Evolutionary conservation across 2,329 filamentous ascomycete genomes (phyloP).

Genomic region (Whalleya microplaca): DNA sequence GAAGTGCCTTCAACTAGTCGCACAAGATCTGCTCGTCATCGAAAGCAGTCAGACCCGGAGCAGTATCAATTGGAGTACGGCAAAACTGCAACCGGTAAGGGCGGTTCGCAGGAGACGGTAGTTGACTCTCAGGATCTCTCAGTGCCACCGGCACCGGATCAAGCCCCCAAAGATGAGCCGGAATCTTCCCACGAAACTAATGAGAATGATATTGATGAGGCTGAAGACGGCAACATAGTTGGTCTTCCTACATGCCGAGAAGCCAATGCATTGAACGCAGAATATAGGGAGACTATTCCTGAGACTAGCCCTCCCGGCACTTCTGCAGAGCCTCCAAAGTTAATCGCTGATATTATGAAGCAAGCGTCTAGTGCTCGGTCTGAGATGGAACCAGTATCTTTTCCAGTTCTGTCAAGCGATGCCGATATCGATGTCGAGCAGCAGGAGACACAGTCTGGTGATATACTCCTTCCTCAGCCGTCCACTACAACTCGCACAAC

Average conservation of each 20-base stretch:
- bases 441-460: slow-evolving; percentile 7
- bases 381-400: slow-evolving; percentile 21
- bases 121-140: slow-evolving; percentile 35
- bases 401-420: slow-evolving; percentile 23
- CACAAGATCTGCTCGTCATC: slow-evolving; percentile 12
- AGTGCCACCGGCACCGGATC: slow-evolving; percentile 5
- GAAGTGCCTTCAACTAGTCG: slow-evolving; percentile 39
- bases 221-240: neutral
- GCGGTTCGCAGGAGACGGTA: slow-evolving; percentile 37
- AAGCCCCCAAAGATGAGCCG: slow-evolving; percentile 1
- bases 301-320: slow-evolving; percentile 38
- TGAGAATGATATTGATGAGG: neutral
- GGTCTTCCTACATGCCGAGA: slow-evolving; percentile 11
- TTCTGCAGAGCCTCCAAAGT: slow-evolving; percentile 26
- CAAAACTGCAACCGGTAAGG: slow-evolving; percentile 21
- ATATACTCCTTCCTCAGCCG: slow-evolving; percentile 5
- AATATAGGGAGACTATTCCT: slow-evolving; percentile 36
- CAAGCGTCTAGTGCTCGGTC: slow-evolving; percentile 27
- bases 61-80: slow-evolving; percentile 19
- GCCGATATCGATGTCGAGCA: slow-evolving; percentile 12
- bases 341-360: slow-evolving; percentile 25
- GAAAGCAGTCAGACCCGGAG: slow-evolving; percentile 11
- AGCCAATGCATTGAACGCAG: slow-evolving; percentile 9
- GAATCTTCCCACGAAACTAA: slow-evolving; percentile 2
- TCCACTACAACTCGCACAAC: slow-evolving; percentile 1